Conservation (phyloP, 768 basidiomycete species). For the Suillus weaverae region DNA sequence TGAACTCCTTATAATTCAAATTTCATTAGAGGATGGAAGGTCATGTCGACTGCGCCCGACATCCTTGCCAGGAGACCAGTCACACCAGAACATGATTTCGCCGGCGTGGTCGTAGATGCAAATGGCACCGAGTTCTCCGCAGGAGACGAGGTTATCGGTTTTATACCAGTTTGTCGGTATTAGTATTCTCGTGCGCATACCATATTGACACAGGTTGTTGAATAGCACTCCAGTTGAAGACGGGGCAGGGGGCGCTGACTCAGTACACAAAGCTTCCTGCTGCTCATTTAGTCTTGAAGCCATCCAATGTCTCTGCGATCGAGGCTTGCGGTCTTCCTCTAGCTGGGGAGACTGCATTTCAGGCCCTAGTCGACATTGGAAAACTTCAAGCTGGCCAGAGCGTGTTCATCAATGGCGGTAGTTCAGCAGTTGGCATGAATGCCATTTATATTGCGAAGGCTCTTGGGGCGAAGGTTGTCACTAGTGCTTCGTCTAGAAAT, state of each 20-base stretch:
- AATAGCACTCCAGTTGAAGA: constrained; percentile 33
- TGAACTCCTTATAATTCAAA: neutral
- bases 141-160: constrained; percentile 69
- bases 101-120: constrained; percentile 59
- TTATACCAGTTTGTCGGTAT: constrained; percentile 40
- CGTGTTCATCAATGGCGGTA: constrained; percentile 72
- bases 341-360: constrained; percentile 59
- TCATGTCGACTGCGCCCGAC: constrained; percentile 50
- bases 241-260: constrained; percentile 55
- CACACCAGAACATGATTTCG: constrained; percentile 59
- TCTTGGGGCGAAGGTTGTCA: constrained; percentile 55
- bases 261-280: constrained; percentile 55
- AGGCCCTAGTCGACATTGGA: constrained; percentile 48
- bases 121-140: constrained; percentile 51
- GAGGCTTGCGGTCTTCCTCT: constrained; percentile 64
- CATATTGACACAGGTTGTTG: neutral
- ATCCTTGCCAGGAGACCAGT: constrained; percentile 49
- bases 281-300: constrained; percentile 26
- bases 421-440: constrained; percentile 64
- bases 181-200: neutral
- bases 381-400: constrained; percentile 57
- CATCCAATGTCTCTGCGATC: constrained; percentile 48
- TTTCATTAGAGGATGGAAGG: constrained; percentile 53
- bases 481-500: constrained; percentile 61
- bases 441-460: constrained; percentile 76